These are phyloP conservation scores for Fusarium neocosmosporiellum DNA, from an alignment of 2,329 filamentous ascomycete species.

Conservation along the genomic window DNA sequence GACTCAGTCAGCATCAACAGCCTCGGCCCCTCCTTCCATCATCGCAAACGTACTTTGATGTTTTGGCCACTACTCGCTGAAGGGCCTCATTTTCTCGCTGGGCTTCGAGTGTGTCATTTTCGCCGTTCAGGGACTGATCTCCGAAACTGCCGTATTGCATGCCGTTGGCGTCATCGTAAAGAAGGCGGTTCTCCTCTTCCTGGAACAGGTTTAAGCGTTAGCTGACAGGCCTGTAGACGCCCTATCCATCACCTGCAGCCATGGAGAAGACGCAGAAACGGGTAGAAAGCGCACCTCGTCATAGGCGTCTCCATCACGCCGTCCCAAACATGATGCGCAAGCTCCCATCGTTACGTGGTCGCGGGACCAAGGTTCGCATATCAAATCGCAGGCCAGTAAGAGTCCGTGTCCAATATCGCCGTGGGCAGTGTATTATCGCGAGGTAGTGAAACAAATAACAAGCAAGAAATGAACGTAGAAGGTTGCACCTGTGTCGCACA, in stretches of 20 bases:
- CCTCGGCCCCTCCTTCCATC: not conserved
- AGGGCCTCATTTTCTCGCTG: slow-evolving; percentile 74
- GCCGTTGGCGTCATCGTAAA: slow-evolving; percentile 70
- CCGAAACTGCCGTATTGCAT: slow-evolving; percentile 73
- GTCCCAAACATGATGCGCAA: slow-evolving; percentile 70
- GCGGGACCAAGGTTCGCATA: slow-evolving; percentile 35
- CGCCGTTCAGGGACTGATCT: slow-evolving; percentile 64
- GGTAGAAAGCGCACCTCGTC: slow-evolving; percentile 61
- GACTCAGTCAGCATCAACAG: slow-evolving; percentile 12
- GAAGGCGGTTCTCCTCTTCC: slow-evolving; percentile 68
- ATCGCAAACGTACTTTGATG: slow-evolving; percentile 65
- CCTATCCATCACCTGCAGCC: not conserved
- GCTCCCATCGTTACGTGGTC: slow-evolving; percentile 62
- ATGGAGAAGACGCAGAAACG: not conserved
- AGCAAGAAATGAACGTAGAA: slow-evolving; percentile 25
- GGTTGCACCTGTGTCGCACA: slow-evolving; percentile 28
- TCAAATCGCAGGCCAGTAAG: slow-evolving; percentile 21
- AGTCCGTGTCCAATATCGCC: slow-evolving; percentile 11
- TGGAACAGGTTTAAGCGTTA: slow-evolving; percentile 41
- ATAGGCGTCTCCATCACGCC: slow-evolving; percentile 60
- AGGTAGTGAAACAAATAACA: slow-evolving; percentile 6
- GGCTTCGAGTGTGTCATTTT: slow-evolving; percentile 70
- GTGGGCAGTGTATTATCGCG: slow-evolving; percentile 1
- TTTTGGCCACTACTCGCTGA: slow-evolving; percentile 71
- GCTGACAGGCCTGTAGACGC: not conserved